phyloP scores from a whole-genome alignment of 2,329 filamentous ascomycete species.

The Cladosporium sp. region DNA sequence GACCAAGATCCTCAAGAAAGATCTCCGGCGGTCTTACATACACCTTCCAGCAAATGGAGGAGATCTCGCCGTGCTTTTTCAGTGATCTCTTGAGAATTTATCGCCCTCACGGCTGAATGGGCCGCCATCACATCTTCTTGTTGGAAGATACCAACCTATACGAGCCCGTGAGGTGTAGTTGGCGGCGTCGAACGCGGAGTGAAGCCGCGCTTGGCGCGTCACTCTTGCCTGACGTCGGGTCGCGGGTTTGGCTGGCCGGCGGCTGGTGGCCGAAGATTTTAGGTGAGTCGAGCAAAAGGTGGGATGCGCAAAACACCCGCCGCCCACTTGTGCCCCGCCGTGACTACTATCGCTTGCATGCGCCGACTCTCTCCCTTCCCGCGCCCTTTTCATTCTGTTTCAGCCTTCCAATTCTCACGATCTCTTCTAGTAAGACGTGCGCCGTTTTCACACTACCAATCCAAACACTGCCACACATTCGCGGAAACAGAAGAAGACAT shows the following conservation, averaged over 20 bases:
- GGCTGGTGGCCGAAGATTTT: background rate
- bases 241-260: background rate
- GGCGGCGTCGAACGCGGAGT: background rate
- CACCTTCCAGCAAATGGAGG: conserved; percentile 84
- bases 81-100: conserved; percentile 69
- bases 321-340: conserved; percentile 4
- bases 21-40: conserved; percentile 54
- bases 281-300: conserved; percentile 4
- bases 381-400: conserved; percentile 11
- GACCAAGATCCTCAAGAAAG: background rate
- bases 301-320: conserved; percentile 7
- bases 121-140: conserved; percentile 30
- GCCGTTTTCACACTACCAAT: conserved; percentile 1
- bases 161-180: background rate
- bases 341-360: conserved; percentile 10
- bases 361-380: conserved; percentile 3
- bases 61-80: conserved; percentile 83
- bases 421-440: background rate
- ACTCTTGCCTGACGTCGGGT: background rate
- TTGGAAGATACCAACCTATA: background rate
- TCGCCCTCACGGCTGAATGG: conserved; percentile 53
- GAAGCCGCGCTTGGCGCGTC: background rate
- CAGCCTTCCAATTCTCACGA: background rate
- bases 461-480: conserved; percentile 5
- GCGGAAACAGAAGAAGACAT: conserved; percentile 31